Percentiles rank a stretch among this genome's conserved stretches.
phyloP scores from a whole-genome alignment of 139 green algal genomes.

The Trebouxia sp. region DNA sequence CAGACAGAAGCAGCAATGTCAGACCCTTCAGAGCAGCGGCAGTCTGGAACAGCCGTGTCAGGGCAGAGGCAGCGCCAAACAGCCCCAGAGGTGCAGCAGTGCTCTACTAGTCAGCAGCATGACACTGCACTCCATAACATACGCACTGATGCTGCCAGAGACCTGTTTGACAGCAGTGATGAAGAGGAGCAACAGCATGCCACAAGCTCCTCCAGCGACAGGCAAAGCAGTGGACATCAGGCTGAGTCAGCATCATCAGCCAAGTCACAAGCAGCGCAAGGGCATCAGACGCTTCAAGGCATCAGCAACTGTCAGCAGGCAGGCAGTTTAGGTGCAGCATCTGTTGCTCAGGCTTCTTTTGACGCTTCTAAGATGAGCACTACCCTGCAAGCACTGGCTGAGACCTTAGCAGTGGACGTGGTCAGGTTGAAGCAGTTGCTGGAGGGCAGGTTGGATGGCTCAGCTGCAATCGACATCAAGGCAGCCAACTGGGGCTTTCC shows the following conservation, averaged over 20 bases:
- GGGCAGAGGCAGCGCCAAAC: background rate
- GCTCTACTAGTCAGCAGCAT: background rate
- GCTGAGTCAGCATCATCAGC: too few relatives aligned
- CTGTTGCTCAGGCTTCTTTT: too few relatives aligned
- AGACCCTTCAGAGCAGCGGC: background rate
- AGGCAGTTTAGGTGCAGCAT: background rate
- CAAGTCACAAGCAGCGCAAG: background rate
- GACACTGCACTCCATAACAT: background rate
- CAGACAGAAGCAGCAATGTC: too few relatives aligned
- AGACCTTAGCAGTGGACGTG: background rate
- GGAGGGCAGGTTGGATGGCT: background rate
- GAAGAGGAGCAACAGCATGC: background rate
- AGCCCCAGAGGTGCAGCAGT: background rate
- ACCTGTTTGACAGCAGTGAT: background rate
- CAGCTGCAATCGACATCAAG: background rate
- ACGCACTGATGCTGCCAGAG: background rate
- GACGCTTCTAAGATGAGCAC: too few relatives aligned
- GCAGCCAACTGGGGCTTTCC: background rate
- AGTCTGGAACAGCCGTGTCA: background rate
- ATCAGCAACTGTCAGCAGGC: background rate
- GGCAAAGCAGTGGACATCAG: too few relatives aligned
- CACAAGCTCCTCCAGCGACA: too few relatives aligned
- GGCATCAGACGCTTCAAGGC: background rate
- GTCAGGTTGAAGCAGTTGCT: background rate
- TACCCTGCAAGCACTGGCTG: background rate